Evolutionary conservation across 192 early-diverging fungal genomes (phyloP).

Genomic region (Lunasporangiospora selenospora): DNA sequence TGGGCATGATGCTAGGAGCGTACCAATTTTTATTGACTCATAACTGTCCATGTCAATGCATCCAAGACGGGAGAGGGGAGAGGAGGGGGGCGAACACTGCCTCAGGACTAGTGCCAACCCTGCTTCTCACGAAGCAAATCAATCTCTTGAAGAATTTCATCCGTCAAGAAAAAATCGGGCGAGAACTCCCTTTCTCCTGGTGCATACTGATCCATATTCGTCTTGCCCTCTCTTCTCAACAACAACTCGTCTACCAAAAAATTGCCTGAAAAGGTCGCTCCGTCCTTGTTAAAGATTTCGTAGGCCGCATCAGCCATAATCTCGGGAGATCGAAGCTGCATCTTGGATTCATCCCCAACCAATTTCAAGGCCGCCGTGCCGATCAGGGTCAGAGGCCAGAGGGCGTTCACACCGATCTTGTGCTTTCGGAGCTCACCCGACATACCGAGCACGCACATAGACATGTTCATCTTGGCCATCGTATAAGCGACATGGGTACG

Average conservation of each 20-base stretch:
- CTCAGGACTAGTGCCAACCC: conserved; percentile 33
- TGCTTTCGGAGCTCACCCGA: conserved; percentile 68
- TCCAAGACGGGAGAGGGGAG: too few species aligned
- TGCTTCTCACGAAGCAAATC: conserved; percentile 32
- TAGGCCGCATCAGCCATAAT: conserved; percentile 82
- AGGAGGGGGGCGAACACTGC: too few species aligned
- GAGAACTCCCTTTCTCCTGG: conserved; percentile 65
- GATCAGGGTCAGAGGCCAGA: conserved; percentile 76
- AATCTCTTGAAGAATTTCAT: conserved; percentile 41
- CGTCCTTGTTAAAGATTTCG: conserved; percentile 64
- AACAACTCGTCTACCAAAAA: conserved; percentile 85
- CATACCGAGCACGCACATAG: conserved; percentile 74
- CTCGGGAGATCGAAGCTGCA: conserved; percentile 53
- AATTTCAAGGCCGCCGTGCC: conserved; percentile 72
- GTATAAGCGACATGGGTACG: conserved; percentile 68
- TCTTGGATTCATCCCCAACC: conserved; percentile 37
- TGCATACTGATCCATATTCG: conserved; percentile 74
- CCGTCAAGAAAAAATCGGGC: conserved; percentile 70
- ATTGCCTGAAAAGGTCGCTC: conserved; percentile 64
- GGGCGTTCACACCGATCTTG: conserved; percentile 75
- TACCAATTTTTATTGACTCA: background rate
- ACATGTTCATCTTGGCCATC: conserved; percentile 81
- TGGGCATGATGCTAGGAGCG: too few species aligned
- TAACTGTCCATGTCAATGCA: background rate
- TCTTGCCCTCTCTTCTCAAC: conserved; percentile 73